These are phyloP conservation scores for Ceratocystis ficicola DNA, from an alignment of 2,329 filamentous ascomycete species.

Conservation along the genomic window DNA sequence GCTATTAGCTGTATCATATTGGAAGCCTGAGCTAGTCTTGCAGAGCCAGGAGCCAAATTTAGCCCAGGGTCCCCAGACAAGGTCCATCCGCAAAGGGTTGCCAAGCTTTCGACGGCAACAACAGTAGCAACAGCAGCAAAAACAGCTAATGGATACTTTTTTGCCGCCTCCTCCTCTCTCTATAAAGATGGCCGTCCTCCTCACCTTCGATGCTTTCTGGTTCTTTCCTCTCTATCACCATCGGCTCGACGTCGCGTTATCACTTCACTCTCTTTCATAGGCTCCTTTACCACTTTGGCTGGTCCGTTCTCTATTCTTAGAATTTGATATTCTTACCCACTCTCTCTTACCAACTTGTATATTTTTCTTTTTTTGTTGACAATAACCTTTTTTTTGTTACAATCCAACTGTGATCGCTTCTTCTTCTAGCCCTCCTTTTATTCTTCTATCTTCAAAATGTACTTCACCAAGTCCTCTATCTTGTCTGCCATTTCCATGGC, in stretches of 20 bases:
- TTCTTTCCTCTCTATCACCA: slow-evolving; percentile 2
- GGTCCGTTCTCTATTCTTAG: slow-evolving; percentile 12
- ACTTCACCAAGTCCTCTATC: slow-evolving; percentile 21
- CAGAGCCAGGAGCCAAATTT: background rate
- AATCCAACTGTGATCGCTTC: slow-evolving; percentile 8
- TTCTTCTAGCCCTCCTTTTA: slow-evolving; percentile 2
- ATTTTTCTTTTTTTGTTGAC: background rate
- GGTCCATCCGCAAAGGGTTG: background rate
- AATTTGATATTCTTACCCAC: slow-evolving; percentile 14
- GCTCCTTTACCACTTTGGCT: slow-evolving; percentile 12
- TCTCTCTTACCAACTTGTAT: background rate
- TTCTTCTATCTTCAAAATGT: slow-evolving; percentile 17
- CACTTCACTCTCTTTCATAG: slow-evolving; percentile 13
- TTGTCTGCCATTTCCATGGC: slow-evolving; percentile 31
- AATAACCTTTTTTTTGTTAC: slow-evolving; percentile 5
- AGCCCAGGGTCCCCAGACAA: no score
- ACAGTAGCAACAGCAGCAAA: background rate
- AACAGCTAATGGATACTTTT: background rate
- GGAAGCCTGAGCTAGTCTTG: background rate
- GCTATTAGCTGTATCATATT: background rate
- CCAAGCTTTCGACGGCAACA: background rate
- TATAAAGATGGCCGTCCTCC: no score
- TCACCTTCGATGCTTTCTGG: background rate
- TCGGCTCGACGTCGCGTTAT: slow-evolving; percentile 19
- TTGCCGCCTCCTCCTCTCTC: background rate